Base-by-base conservation (phyloP, 192 early-diverging fungal genomes). In the Entomortierella parvispora region DNA sequence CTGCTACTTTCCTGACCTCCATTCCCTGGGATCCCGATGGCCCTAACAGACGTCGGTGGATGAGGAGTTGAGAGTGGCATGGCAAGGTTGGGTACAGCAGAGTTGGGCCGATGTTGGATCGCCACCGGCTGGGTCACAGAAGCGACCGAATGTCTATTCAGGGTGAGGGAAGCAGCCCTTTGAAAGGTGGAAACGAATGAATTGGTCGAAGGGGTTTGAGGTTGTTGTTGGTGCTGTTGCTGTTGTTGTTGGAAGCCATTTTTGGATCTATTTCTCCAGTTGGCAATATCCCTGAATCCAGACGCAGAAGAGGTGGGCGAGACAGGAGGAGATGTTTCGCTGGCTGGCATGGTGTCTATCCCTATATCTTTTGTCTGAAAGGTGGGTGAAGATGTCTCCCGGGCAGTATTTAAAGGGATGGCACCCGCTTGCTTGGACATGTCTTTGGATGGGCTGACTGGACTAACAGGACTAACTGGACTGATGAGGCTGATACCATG, bases 121-220 rank as follows among this genome's bases (percentile, higher is more conserved):
- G 52, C 12, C 11, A 72, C 62, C 15, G 69, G 63, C 11, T 71
- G 68, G 0, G 59, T 20, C 0, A 31, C 44, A 25, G 64, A 15
- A 18, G 49, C 22, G 53, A 65, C 42, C 32, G 77, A 68, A 22
- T 63, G 32, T 46, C 74, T 68, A 47, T 29, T 51, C 15, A 77
- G 49, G 3, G 74, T 77, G 60, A 77, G 58, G 0, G 74, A 77
- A 1, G 74, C 74, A 2, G 74, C 74, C 23, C 32, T 50, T 34
- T 77, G 74, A 11, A 77, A 50, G 4, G 64, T 67, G 6, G 71
- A 76, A 3, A 76, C 54, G 22, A 77, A 58, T 22, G 74, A 57
- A 49, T 68, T 77, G 23, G 74, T 68, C 11, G 74, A 64, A 17
- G 49, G 53, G 32, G 44, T 48, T 22, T 44, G 59, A 2, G 28